A percentile compares a stretch with the other conserved stretches of the same genome.
phyloP scores from a whole-genome alignment of 2,329 filamentous ascomycete genomes.

The Ophiostoma perfectum region DNA sequence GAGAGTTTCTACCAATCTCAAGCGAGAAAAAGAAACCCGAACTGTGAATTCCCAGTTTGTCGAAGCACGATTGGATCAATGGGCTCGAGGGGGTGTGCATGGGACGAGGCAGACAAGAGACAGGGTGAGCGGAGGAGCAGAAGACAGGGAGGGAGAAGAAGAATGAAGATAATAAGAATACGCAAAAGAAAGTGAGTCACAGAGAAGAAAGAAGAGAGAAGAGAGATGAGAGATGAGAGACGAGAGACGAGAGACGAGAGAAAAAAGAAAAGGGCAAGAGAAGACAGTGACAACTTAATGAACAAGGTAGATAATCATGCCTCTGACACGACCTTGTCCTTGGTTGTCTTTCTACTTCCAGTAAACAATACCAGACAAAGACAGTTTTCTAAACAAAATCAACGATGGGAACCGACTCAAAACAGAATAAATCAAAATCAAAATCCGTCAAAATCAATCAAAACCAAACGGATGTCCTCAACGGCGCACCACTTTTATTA shows the following conservation, averaged over 20 bases:
- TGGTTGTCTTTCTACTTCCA: too few species aligned
- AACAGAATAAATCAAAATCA: background rate
- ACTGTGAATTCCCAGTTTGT: background rate
- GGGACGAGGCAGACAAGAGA: too few species aligned
- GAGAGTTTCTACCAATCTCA: background rate
- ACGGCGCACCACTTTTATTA: slow-evolving; percentile 2
- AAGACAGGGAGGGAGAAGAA: background rate
- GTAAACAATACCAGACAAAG: background rate
- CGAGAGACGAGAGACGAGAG: too few species aligned
- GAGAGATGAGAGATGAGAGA: too few species aligned
- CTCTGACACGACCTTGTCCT: too few species aligned
- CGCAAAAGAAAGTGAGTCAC: background rate
- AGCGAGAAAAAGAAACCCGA: background rate
- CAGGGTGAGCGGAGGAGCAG: too few species aligned
- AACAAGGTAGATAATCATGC: too few species aligned
- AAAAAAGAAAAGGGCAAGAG: too few species aligned
- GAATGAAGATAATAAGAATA: background rate
- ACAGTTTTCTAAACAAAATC: background rate
- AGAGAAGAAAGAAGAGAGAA: too few species aligned
- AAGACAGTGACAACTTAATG: too few species aligned
- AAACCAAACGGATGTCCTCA: background rate
- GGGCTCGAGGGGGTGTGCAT: too few species aligned
- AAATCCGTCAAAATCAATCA: background rate
- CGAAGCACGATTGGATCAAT: background rate
- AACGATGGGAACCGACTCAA: too few species aligned